phyloP scores from a whole-genome alignment of 2,329 filamentous ascomycete species.

The Arthrobotrys conoides region DNA sequence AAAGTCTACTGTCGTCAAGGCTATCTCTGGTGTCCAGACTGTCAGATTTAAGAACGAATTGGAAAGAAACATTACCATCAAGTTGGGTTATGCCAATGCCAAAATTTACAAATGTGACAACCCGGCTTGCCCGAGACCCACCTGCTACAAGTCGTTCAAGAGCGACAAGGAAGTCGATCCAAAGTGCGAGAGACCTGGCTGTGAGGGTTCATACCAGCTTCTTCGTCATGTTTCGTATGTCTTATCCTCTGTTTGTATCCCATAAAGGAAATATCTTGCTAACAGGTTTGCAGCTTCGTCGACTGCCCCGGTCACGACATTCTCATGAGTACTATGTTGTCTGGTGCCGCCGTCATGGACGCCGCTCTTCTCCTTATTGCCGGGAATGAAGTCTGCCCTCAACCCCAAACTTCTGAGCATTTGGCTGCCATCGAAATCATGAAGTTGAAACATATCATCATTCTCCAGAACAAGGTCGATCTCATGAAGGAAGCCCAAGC shows the following conservation, averaged over 20 bases:
- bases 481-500: conserved; percentile 97
- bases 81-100: conserved; percentile 98
- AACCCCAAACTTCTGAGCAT: conserved; percentile 98
- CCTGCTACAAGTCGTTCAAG: conserved; percentile 97
- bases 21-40: conserved; percentile 98
- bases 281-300: conserved; percentile 77
- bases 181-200: conserved; percentile 93
- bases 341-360: conserved; percentile 99
- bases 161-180: conserved; percentile 99
- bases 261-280: background rate
- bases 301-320: conserved; percentile 99
- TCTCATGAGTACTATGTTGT: conserved; percentile 99
- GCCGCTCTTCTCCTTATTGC: conserved; percentile 95
- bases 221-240: conserved; percentile 92
- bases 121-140: conserved; percentile 87
- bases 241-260: background rate
- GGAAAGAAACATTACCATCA: conserved; percentile 99
- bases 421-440: conserved; percentile 99
- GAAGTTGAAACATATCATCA: conserved; percentile 99
- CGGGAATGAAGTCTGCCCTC: conserved; percentile 97
- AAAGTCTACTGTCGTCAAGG: conserved; percentile 98
- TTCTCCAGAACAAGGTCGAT: conserved; percentile 99
- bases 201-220: conserved; percentile 86
- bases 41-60: conserved; percentile 99
- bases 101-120: conserved; percentile 99